Conservation (phyloP, 2,329 filamentous ascomycete genomes). For the Phaeosphaeriaceae sp. region DNA sequence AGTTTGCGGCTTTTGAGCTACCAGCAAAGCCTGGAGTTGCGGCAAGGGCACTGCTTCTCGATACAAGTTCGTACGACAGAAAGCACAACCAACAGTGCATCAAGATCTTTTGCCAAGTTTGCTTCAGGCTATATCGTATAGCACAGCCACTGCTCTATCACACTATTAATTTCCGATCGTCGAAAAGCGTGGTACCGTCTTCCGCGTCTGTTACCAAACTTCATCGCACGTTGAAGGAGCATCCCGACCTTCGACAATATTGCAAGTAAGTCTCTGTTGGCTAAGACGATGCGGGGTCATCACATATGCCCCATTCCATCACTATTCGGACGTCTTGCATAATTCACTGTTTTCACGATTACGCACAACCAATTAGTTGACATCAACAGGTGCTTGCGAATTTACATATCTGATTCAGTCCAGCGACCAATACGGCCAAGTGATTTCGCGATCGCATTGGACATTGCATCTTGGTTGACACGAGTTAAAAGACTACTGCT, state of each 20-base stretch:
- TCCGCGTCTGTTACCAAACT: not conserved
- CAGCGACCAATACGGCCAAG: not conserved
- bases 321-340: too few species aligned
- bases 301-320: too few species aligned
- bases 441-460: not conserved
- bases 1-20: not conserved
- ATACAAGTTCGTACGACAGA: not conserved
- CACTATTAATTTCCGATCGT: not conserved
- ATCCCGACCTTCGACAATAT: slow-evolving; percentile 2
- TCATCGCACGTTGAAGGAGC: slow-evolving; percentile 3
- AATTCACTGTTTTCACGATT: not conserved
- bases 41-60: not conserved
- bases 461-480: not conserved
- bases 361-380: not conserved
- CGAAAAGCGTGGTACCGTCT: not conserved
- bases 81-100: not conserved
- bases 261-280: slow-evolving; percentile 11
- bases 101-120: not conserved
- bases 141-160: slow-evolving; percentile 2
- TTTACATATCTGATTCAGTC: not conserved
- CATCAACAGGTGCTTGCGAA: not conserved
- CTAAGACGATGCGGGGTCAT: too few species aligned
- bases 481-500: not conserved
- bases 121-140: not conserved
- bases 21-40: not conserved